These are phyloP conservation scores for Dothidotthia symphoricarpi DNA, from an alignment of 2,329 filamentous ascomycete genomes.

Conservation along the genomic window DNA sequence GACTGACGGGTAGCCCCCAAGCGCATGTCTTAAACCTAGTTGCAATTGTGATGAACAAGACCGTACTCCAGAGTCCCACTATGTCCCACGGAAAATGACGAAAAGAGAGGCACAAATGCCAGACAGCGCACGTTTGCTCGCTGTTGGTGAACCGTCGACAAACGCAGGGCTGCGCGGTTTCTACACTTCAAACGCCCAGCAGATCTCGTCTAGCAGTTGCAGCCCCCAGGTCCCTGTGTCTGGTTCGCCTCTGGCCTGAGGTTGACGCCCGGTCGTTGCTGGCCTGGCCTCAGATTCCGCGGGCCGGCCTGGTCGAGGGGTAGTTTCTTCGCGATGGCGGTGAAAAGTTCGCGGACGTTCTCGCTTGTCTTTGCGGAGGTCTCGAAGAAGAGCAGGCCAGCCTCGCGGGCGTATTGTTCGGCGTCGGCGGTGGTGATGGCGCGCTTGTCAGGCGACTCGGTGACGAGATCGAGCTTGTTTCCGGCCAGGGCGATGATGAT, in stretches of 20 bases:
- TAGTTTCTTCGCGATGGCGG: slow-evolving; percentile 95
- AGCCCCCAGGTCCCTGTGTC: slow-evolving; percentile 59
- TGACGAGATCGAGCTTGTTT: slow-evolving; percentile 91
- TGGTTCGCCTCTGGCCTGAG: slow-evolving; percentile 60
- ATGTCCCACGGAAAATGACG: background rate
- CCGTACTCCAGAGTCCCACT: no score
- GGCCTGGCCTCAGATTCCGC: slow-evolving; percentile 67
- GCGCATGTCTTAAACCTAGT: background rate
- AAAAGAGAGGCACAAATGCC: background rate
- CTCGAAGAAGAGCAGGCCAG: slow-evolving; percentile 94
- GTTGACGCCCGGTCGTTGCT: slow-evolving; percentile 64
- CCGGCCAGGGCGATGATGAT: slow-evolving; percentile 98
- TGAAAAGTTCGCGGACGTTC: slow-evolving; percentile 94
- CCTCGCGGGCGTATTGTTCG: slow-evolving; percentile 91
- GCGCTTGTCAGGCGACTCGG: slow-evolving; percentile 91
- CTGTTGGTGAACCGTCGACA: background rate
- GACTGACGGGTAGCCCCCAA: background rate
- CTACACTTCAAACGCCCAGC: slow-evolving; percentile 9
- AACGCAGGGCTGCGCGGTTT: slow-evolving; percentile 1
- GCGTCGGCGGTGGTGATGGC: slow-evolving; percentile 86
- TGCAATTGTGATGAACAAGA: no score
- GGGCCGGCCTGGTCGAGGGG: slow-evolving; percentile 95
- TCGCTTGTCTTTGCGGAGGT: slow-evolving; percentile 96
- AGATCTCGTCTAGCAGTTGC: slow-evolving; percentile 57
- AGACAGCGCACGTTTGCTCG: background rate